Evolutionary conservation across 139 green algal species (phyloP), one percentile per base, ranked within the genome.

Genomic region (Chlorella sorokiniana): DNA sequence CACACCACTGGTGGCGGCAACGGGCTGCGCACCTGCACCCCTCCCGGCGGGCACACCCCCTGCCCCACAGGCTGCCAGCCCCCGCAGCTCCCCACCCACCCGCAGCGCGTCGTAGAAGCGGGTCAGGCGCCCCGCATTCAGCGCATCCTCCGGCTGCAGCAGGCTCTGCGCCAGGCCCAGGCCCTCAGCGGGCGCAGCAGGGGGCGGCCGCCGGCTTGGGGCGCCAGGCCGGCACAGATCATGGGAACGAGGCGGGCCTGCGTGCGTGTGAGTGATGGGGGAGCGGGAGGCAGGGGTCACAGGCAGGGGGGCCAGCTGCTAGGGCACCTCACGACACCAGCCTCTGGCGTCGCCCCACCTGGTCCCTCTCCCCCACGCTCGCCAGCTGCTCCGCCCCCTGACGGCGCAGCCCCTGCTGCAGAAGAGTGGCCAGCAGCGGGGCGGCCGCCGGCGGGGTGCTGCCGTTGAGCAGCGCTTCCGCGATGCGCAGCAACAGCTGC

Each of bases 401-500:
- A 29, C 20, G 69, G 22, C 27, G 61, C 48, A 81, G 78, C 69
- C 61, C 76, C 41, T 81, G 69, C n/a, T 80, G 64, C 69, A 85
- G 82, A 45, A 78, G 40, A 7, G 42, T 67, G 2, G 72, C 52
- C 35, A 77, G 51, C 29, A 87, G 35, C 16, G 76, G 83, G 1
- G 44, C 63, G 20, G 69, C 81, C 18, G 65, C 64, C 18, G 76
- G 35, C 4, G 84, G 83, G 14, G 78, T 89, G 76, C 79, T 88
- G 44, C 84, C 85, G 33, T 87, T 78, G 31, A 89, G 35, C 41
- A 88, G 74, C 33, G 73, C 70, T 27, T 88, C 75, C 33, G 78
- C 85, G 31, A 88, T n/a, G 1, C 74, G 67, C 25, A 76, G 29
- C 48, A 89, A 51, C 69, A 89, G 79, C 63, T 88, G 81, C 69